A percentile compares a stretch with the other conserved stretches of the same genome.
These are phyloP conservation scores for Fraxinus sp. DNA, from an alignment of 305 asterid genomes.

Conservation along the genomic window DNA sequence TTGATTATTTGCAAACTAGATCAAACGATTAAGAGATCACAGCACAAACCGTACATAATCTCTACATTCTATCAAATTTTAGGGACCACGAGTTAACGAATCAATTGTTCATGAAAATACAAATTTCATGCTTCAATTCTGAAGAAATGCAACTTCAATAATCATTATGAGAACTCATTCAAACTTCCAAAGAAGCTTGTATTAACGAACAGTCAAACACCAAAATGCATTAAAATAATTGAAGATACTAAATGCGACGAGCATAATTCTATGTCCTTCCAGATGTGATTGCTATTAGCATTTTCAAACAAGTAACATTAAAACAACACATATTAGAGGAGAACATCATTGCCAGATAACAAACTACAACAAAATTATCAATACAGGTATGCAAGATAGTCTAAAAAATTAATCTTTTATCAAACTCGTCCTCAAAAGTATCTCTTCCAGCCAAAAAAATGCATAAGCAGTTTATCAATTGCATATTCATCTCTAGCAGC, in stretches of 20 bases:
- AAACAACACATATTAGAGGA: background rate
- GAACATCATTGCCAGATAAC: background rate
- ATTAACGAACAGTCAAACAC: background rate
- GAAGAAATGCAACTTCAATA: background rate
- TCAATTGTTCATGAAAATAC: background rate
- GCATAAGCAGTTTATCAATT: background rate
- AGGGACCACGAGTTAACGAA: background rate
- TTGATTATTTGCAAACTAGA: background rate
- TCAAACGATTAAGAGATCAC: background rate
- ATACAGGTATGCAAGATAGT: background rate
- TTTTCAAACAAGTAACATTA: background rate
- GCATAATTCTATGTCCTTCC: background rate
- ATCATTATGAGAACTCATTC: background rate
- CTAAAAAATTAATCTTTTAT: background rate
- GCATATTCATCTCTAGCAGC: background rate
- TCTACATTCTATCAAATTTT: background rate
- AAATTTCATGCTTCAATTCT: background rate
- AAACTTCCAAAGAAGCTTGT: background rate
- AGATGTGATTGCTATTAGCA: background rate
- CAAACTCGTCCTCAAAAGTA: background rate
- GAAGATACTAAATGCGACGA: background rate
- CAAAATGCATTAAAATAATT: background rate
- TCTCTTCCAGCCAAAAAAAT: background rate
- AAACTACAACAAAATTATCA: background rate
- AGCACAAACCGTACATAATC: background rate